A percentile compares a stretch with the other conserved stretches of the same genome.
These are phyloP conservation scores for Populus deltoides DNA, from an alignment of 345 rosid genomes.

Conservation along the genomic window DNA sequence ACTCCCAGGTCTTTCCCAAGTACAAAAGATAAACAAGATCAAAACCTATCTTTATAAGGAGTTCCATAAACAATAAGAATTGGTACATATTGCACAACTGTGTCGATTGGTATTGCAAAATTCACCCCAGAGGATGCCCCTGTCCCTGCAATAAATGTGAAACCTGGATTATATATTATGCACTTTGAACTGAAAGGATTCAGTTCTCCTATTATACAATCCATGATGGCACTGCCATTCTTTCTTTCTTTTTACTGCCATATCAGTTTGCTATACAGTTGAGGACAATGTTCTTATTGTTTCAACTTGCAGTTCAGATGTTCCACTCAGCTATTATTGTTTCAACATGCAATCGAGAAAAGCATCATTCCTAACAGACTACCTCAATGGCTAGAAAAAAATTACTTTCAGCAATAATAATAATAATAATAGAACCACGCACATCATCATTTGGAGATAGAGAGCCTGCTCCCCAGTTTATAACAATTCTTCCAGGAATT, in stretches of 20 bases:
- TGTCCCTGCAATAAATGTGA: conserved; percentile 46
- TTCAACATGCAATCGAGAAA: neutral
- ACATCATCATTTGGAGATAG: too few relatives aligned
- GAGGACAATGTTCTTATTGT: neutral
- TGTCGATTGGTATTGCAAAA: conserved; percentile 77
- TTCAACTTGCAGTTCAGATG: neutral
- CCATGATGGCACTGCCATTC: too few relatives aligned
- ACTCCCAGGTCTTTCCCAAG: neutral
- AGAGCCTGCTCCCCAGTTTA: too few relatives aligned
- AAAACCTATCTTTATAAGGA: conserved; percentile 71
- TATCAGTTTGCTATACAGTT: too few relatives aligned
- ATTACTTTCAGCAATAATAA: neutral
- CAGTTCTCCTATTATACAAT: neutral
- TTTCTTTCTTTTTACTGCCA: neutral
- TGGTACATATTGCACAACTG: conserved; percentile 66
- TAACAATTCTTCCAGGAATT: neutral
- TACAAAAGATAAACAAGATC: conserved; percentile 18
- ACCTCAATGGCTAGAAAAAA: too few relatives aligned
- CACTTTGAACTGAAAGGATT: neutral
- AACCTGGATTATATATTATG: neutral
- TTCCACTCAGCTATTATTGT: neutral
- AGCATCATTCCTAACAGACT: neutral
- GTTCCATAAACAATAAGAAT: conserved; percentile 83
- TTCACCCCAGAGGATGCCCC: conserved; percentile 82
- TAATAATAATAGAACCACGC: too few relatives aligned